Evolutionary conservation across 495 filamentous ascomycete species (phyloP), one percentile per base, ranked within the genome.

Genomic region (Neohortaea acidophila): DNA sequence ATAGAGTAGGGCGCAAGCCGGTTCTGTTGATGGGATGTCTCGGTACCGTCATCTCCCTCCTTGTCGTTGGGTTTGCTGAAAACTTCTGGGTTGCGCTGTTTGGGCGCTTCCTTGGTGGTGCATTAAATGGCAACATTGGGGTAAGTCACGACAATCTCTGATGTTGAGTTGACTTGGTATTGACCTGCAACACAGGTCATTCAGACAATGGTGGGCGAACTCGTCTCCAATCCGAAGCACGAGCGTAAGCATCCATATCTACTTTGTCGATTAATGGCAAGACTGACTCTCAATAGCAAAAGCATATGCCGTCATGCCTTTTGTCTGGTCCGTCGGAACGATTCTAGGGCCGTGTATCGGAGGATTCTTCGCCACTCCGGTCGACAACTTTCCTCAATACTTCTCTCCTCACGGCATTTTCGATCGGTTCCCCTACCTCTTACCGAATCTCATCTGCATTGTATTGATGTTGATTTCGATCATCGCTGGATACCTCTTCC

Each of bases 181-280:
- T n/a, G n/a, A n/a, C n/a, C n/a, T n/a, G n/a, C n/a, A n/a, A n/a
- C n/a, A n/a, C n/a, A n/a, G n/a, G n/a, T 91, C 22, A 83, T 91
- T 42, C 82, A 87, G 55, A 87, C 82, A n/a, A 87, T 87, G 81
- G 82, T 91, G 17, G 81, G 77, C 15, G 83, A 91, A 53, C 48
- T 87, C 35, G 78, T 87, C 30, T 75, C 66, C 15, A 75, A 77
- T 22, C 80, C 79, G 2, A 75, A 84, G 49, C 79, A 89, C 61
- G 82, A 89, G 55, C 82, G 79, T 82, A 66, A 62, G 79, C 66
- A 10, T 38, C 34, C 37, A 11, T 38, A 13, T 15, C n/a, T 18
- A 4, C 20, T n/a, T 11, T 28, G 0, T 41, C 6, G 20, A 2
- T 42, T 17, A 3, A 14, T 37, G 20, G 38, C 24, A 14, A 1